Percentiles rank a stretch among this genome's conserved stretches.
phyloP scores from a whole-genome alignment of 148 eudicot genomes.

The Camellia granthamiana region DNA sequence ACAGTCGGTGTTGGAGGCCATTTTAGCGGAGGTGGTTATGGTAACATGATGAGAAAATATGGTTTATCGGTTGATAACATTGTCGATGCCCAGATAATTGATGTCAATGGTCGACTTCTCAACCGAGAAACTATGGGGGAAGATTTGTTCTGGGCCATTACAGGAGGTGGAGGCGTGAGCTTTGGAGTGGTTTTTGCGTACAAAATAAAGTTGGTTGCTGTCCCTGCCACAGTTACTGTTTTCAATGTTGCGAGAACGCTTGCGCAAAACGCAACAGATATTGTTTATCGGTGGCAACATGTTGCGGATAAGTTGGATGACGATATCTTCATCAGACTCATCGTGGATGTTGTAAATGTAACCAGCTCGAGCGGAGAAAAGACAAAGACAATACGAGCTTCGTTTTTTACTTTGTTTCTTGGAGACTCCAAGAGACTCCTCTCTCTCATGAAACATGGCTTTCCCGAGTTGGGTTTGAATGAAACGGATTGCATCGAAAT shows the following conservation, averaged over 20 bases:
- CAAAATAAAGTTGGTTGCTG: neutral
- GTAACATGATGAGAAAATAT: conserved; percentile 36
- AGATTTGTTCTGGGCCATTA: conserved; percentile 3
- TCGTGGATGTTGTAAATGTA: neutral
- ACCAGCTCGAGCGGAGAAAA: neutral
- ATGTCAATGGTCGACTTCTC: neutral
- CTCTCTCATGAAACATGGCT: conserved; percentile 16
- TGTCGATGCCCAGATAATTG: conserved; percentile 13
- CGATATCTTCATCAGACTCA: neutral
- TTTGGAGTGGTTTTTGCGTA: neutral
- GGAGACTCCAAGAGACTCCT: conserved; percentile 27
- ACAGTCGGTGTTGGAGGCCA: conserved; percentile 40
- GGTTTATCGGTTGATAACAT: conserved; percentile 34
- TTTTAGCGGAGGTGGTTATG: conserved; percentile 35
- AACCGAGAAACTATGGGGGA: neutral
- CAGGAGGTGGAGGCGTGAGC: neutral
- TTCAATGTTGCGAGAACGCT: neutral
- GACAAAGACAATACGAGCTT: conserved; percentile 17
- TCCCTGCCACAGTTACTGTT: neutral
- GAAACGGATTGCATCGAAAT: conserved; percentile 25
- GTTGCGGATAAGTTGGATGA: neutral
- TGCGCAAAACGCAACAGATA: neutral
- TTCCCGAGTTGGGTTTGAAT: conserved; percentile 31
- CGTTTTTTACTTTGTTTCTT: conserved; percentile 25
- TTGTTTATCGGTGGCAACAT: neutral